A percentile compares a stretch with the other conserved stretches of the same genome.
Evolutionary conservation across 352 stramenopile genomes (phyloP).

Genomic region (Phytophthora citricola): DNA sequence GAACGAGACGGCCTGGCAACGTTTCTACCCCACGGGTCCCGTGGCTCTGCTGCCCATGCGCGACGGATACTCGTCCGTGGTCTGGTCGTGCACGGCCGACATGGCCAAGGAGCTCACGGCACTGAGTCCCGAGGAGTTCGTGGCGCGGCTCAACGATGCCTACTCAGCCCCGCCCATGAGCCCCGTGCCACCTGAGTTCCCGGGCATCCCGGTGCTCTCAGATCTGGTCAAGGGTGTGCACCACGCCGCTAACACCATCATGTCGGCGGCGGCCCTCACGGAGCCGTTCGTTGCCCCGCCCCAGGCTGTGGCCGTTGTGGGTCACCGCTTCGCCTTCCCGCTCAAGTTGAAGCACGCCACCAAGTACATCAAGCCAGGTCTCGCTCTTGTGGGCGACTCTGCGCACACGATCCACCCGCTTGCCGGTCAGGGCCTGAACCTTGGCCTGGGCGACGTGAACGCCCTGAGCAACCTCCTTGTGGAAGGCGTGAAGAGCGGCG

Average conservation of each 20-base stretch:
- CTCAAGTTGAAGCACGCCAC: constrained; percentile 91
- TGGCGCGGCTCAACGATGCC: constrained; percentile 82
- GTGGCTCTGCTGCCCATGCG: constrained; percentile 91
- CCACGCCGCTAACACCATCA: constrained; percentile 75
- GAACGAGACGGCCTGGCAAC: constrained; percentile 90
- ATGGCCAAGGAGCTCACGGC: constrained; percentile 85
- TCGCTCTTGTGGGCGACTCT: constrained; percentile 95
- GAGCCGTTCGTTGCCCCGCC: constrained; percentile 83
- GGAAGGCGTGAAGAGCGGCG: constrained; percentile 79
- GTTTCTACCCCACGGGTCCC: constrained; percentile 90
- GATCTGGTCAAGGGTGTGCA: constrained; percentile 82
- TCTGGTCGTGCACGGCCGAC: constrained; percentile 89
- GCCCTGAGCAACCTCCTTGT: constrained; percentile 77
- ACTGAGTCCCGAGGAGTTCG: constrained; percentile 77
- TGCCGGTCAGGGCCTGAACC: constrained; percentile 95
- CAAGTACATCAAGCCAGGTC: constrained; percentile 84
- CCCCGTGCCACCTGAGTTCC: constrained; percentile 69
- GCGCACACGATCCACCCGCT: constrained; percentile 97
- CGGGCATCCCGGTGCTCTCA: constrained; percentile 78
- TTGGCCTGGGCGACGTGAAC: constrained; percentile 93
- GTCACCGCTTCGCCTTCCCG: constrained; percentile 85
- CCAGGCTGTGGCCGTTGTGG: constrained; percentile 69
- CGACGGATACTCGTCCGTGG: constrained; percentile 90
- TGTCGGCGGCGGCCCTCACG: constrained; percentile 73
- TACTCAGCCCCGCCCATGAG: constrained; percentile 56